Evolutionary conservation across 2,329 filamentous ascomycete species (phyloP).

Genomic region (Colletotrichum destructivum): DNA sequence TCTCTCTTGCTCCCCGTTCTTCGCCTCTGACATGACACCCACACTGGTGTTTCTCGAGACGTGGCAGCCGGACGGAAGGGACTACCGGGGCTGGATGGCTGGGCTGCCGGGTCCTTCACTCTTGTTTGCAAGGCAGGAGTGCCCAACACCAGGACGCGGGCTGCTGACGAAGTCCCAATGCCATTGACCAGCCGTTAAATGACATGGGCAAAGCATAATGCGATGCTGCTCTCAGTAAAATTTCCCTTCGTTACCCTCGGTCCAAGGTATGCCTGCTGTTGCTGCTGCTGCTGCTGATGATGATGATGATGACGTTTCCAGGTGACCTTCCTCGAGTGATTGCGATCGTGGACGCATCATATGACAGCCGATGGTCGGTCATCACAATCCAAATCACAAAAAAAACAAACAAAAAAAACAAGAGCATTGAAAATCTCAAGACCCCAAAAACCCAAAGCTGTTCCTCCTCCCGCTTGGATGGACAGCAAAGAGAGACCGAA

Average conservation of each 20-base stretch:
- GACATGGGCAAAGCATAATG: background rate
- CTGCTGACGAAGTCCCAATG: background rate
- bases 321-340: background rate
- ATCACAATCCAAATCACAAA: slow-evolving; percentile 1
- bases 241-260: background rate
- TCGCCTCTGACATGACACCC: background rate
- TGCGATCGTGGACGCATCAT: background rate
- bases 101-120: background rate
- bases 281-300: too few species aligned
- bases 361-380: background rate
- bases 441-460: too few species aligned
- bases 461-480: background rate
- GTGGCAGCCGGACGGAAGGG: slow-evolving; percentile 10
- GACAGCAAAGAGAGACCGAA: background rate
- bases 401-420: background rate
- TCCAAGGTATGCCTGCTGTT: too few species aligned
- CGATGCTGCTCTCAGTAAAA: background rate
- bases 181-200: background rate
- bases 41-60: background rate
- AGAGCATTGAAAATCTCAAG: too few species aligned
- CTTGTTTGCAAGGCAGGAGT: background rate
- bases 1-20: background rate
- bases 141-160: background rate
- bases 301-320: background rate
- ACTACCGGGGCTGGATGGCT: background rate